Evolutionary conservation across 805 yeast genomes (phyloP), one percentile per base, ranked within the genome.

Genomic region (Yamadazyma nakazawae): DNA sequence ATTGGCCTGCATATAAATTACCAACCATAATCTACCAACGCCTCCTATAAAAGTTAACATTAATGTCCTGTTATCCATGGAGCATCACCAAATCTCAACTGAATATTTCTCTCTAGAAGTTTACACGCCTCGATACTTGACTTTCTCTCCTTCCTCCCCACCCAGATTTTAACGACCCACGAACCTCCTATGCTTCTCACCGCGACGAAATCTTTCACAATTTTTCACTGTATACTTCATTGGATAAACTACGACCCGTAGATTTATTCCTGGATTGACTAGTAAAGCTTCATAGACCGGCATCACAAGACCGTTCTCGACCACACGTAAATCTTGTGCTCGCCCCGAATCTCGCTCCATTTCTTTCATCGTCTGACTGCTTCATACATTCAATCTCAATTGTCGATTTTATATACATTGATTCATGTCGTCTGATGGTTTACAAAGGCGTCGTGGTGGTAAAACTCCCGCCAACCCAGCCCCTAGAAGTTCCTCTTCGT

Each of bases 381-480:
- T 28, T 4, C 5, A 4, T 28, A 12, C 32, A 12, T 11, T 9
- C 32, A 5, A 12, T 12, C 12, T 13, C 32, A 12, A 28, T 12
- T 13, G n/a, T 9, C 32, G 32, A 13, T 28, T 28, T 28, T 28
- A 12, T 28, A 12, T 13, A 5, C 12, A 13, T 13, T 28, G n/a
- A 28, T 28, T 19, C 5, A 42, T 42, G 45, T 42, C 63, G 43
- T 57, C 72, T 35, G 80, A 86, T 9, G 84, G 84, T 26, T 72
- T 85, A 56, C 87, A 84, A 60, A 86, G 91, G 74, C 88, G 92
- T 62, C 88, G 92, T 62, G 82, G 88, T 65, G 87, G 86, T 16
- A 81, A 70, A 28, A 55, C 70, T 61, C 46, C 48, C 32, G 53
- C 65, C 53, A 38, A 49, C 49, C 37, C 42, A 53, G 19, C 45